Conservation (phyloP, 805 yeast species). For the Spathaspora sp. region DNA sequence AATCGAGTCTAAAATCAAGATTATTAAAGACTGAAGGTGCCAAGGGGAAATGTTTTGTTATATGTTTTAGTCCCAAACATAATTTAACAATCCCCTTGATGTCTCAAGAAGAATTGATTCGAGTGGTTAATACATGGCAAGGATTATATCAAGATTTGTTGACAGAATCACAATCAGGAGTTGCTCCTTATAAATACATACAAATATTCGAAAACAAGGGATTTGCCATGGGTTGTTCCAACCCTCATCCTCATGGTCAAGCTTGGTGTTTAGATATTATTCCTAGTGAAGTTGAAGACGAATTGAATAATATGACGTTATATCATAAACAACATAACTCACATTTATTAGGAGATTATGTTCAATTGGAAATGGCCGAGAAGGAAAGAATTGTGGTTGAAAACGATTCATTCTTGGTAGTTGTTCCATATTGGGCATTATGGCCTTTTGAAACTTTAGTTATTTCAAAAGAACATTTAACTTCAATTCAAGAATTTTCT, state of each 20-base stretch:
- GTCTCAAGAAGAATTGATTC: conserved; percentile 38
- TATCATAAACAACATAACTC: conserved; percentile 39
- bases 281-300: conserved; percentile 65
- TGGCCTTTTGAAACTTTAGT: conserved; percentile 79
- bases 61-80: conserved; percentile 71
- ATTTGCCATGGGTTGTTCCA: conserved; percentile 77
- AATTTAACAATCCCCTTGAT: conserved; percentile 63
- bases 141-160: conserved; percentile 44
- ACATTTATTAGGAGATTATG: conserved; percentile 63
- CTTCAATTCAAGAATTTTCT: conserved; percentile 46
- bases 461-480: conserved; percentile 51
- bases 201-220: conserved; percentile 80
- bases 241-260: conserved; percentile 82
- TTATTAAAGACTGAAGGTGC: conserved; percentile 56
- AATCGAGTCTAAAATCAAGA: conserved; percentile 28
- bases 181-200: conserved; percentile 51
- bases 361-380: conserved; percentile 48
- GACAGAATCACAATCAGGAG: conserved; percentile 27
- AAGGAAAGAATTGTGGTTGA: conserved; percentile 50
- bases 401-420: conserved; percentile 61
- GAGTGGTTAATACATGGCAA: conserved; percentile 63
- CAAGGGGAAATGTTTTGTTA: conserved; percentile 65
- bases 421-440: conserved; percentile 79
- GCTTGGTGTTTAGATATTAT: conserved; percentile 68
- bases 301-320: conserved; percentile 46